Percentiles rank a stretch among this genome's conserved stretches.
Evolutionary conservation across 352 stramenopile species (phyloP).

Genomic region (Phytopythium helicoides): DNA sequence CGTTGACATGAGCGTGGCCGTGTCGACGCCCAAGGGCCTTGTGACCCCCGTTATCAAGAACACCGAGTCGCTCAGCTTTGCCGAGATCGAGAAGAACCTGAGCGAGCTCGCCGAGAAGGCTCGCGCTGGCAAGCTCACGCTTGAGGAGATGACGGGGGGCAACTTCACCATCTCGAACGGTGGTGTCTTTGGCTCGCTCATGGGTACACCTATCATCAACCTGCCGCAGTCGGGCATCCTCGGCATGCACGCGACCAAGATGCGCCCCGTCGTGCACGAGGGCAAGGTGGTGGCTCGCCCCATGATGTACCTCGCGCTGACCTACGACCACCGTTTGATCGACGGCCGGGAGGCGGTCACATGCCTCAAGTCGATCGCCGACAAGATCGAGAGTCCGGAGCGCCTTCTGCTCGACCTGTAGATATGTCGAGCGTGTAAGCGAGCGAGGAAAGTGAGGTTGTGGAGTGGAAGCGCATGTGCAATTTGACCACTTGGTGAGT

Average conservation of each 20-base stretch:
- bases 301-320: constrained; percentile 99
- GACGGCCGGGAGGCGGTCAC: constrained; percentile 98
- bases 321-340: constrained; percentile 99
- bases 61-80: constrained; percentile 97
- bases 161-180: constrained; percentile 99
- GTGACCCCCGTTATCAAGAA: constrained; percentile 99
- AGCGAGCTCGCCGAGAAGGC: constrained; percentile 88
- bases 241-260: constrained; percentile 99
- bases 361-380: constrained; percentile 97
- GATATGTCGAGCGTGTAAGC: constrained; percentile 1
- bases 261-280: constrained; percentile 93
- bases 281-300: constrained; percentile 95
- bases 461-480: too few relatives aligned
- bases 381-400: constrained; percentile 97
- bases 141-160: constrained; percentile 93
- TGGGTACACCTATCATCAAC: constrained; percentile 99
- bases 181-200: constrained; percentile 97
- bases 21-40: constrained; percentile 95
- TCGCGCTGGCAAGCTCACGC: constrained; percentile 69
- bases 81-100: constrained; percentile 97
- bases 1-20: constrained; percentile 97
- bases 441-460: too few relatives aligned
- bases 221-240: constrained; percentile 98
- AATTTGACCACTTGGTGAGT: too few relatives aligned
- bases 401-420: constrained; percentile 96